Conservation (phyloP, 768 basidiomycete genomes). For the Calocybe indica region DNA sequence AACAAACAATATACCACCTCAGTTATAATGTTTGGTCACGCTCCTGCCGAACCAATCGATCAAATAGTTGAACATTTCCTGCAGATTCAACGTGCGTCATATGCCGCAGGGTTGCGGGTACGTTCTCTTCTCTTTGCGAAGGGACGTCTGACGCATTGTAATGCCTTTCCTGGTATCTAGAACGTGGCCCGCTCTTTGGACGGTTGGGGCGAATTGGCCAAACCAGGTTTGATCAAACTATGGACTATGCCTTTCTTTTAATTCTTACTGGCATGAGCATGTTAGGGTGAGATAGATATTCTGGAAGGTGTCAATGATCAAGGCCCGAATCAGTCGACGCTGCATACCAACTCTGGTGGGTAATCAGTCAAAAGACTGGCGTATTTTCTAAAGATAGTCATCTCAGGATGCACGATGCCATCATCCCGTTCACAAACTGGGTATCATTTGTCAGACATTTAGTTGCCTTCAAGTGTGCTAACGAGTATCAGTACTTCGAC, state of each 20-base stretch:
- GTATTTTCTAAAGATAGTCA: neutral
- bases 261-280: neutral
- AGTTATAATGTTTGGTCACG: conserved; percentile 28
- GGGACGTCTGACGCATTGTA: neutral
- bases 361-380: neutral
- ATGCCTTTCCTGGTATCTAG: conserved; percentile 9
- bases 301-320: conserved; percentile 56
- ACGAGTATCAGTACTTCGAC: conserved; percentile 23
- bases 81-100: conserved; percentile 45
- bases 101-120: conserved; percentile 60
- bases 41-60: neutral
- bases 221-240: conserved; percentile 21
- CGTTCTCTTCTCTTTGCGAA: conserved; percentile 10
- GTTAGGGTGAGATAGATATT: conserved; percentile 50
- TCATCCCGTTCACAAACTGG: conserved; percentile 37
- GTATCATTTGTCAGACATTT: conserved; percentile 17
- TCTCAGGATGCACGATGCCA: conserved; percentile 50
- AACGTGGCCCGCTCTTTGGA: conserved; percentile 55
- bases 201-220: conserved; percentile 48
- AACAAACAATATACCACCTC: conserved; percentile 49
- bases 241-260: neutral
- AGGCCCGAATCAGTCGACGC: conserved; percentile 41
- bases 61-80: neutral
- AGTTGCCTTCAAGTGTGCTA: neutral
- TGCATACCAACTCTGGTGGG: conserved; percentile 51